Percentiles rank a stretch among this genome's conserved stretches.
Conservation (phyloP, 1,139 yeast species). For the Suhomyces panamericanus region DNA sequence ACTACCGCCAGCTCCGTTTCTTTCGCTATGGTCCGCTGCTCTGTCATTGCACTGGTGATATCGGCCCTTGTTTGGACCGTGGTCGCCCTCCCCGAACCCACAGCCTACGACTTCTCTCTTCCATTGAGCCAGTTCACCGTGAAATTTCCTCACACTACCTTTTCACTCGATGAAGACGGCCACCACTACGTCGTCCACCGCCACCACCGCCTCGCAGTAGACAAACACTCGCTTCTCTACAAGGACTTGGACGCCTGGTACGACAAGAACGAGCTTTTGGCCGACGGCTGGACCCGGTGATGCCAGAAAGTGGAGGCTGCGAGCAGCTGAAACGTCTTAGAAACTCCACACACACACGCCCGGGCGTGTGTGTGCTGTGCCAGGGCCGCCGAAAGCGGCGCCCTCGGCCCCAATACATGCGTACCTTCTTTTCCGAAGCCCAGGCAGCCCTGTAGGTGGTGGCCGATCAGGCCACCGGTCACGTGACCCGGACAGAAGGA, state of each 20-base stretch:
- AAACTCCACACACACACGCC: too few relatives aligned
- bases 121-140: conserved; percentile 2
- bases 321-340: too few relatives aligned
- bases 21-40: neutral
- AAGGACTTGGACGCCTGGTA: conserved; percentile 11
- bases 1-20: neutral
- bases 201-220: conserved; percentile 6
- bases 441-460: too few relatives aligned
- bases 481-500: neutral
- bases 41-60: neutral
- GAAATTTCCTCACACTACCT: conserved; percentile 9
- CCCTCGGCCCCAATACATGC: neutral
- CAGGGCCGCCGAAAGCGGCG: too few relatives aligned
- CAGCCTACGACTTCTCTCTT: conserved; percentile 6
- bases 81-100: neutral
- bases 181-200: conserved; percentile 6
- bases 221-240: conserved; percentile 5
- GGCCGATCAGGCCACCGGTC: conserved; percentile 3
- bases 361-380: too few relatives aligned
- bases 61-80: neutral
- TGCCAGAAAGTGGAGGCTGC: too few relatives aligned
- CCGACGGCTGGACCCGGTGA: neutral
- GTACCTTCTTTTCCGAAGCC: too few relatives aligned
- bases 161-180: conserved; percentile 10
- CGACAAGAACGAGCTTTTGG: conserved; percentile 8